Conservation (phyloP, 495 filamentous ascomycete genomes). For the Hypoxylon trugodes region DNA sequence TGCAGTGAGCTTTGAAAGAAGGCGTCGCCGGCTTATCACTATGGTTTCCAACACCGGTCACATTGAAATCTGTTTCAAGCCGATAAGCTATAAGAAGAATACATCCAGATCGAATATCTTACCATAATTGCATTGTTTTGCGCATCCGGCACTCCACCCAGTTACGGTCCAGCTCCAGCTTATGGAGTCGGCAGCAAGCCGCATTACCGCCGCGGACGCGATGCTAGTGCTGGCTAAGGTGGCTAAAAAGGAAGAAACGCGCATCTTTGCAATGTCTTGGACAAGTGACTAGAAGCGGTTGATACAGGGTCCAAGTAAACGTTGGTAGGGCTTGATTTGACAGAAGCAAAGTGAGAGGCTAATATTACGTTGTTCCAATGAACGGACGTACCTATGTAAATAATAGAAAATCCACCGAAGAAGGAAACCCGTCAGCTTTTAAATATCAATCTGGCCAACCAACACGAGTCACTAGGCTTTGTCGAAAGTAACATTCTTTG, state of each 20-base stretch:
- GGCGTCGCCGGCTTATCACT: slow-evolving; percentile 32
- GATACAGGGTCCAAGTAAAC: background rate
- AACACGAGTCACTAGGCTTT: slow-evolving; percentile 6
- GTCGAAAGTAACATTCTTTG: slow-evolving; percentile 28
- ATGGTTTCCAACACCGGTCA: slow-evolving; percentile 32
- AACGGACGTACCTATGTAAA: background rate
- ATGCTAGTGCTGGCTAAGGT: slow-evolving; percentile 27
- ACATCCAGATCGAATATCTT: background rate
- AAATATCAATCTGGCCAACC: slow-evolving; percentile 12
- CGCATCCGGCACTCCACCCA: slow-evolving; percentile 42
- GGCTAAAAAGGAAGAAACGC: slow-evolving; percentile 33
- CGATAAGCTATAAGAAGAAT: background rate
- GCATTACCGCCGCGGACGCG: slow-evolving; percentile 34
- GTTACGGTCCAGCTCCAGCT: slow-evolving; percentile 41
- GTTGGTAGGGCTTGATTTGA: slow-evolving; percentile 12
- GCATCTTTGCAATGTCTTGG: slow-evolving; percentile 31
- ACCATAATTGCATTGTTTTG: slow-evolving; percentile 35
- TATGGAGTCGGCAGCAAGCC: slow-evolving; percentile 22
- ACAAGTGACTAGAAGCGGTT: background rate
- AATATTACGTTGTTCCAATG: background rate
- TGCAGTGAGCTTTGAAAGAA: slow-evolving; percentile 42
- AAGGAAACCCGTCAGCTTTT: slow-evolving; percentile 5
- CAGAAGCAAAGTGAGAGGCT: background rate
- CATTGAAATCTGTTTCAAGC: slow-evolving; percentile 38
- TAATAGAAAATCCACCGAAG: background rate